A percentile compares a stretch with the other conserved stretches of the same genome.
Evolutionary conservation across 306 rosid genomes (phyloP).

Genomic region (Abrus precatorius): DNA sequence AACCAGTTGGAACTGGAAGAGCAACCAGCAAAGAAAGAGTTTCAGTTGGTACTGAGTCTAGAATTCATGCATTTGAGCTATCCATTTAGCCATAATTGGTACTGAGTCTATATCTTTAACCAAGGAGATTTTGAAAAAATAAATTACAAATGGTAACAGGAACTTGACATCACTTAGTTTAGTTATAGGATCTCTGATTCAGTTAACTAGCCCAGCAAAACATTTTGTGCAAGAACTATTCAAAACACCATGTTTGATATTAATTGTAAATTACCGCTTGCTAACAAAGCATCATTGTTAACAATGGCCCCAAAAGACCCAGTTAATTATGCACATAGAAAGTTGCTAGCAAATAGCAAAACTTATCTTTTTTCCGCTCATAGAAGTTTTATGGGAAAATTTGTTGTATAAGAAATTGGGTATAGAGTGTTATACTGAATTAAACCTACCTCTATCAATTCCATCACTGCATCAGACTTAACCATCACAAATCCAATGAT

Average conservation of each 20-base stretch:
- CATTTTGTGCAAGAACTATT: background rate
- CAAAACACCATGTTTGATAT: background rate
- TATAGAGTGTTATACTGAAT: background rate
- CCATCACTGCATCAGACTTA: background rate
- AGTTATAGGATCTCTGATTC: too few species aligned
- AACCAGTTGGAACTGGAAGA: background rate
- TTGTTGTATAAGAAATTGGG: background rate
- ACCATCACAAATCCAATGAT: background rate
- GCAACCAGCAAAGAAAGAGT: constrained; percentile 1
- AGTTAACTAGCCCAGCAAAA: background rate
- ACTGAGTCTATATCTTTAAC: background rate
- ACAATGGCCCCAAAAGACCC: background rate
- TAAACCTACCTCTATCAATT: constrained; percentile 1
- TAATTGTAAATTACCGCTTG: background rate
- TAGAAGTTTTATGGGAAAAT: background rate
- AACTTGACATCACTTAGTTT: too few species aligned
- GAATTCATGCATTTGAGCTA: background rate
- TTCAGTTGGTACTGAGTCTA: too few species aligned
- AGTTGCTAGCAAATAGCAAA: background rate
- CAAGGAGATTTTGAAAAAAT: too few species aligned
- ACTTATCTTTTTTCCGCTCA: background rate
- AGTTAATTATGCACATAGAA: background rate
- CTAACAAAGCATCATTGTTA: background rate
- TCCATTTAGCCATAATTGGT: background rate
- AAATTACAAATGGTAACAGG: too few species aligned